Evolutionary conservation across 2,329 filamentous ascomycete genomes (phyloP), one percentile per base, ranked within the genome.

Genomic region (Colletotrichum costaricense): DNA sequence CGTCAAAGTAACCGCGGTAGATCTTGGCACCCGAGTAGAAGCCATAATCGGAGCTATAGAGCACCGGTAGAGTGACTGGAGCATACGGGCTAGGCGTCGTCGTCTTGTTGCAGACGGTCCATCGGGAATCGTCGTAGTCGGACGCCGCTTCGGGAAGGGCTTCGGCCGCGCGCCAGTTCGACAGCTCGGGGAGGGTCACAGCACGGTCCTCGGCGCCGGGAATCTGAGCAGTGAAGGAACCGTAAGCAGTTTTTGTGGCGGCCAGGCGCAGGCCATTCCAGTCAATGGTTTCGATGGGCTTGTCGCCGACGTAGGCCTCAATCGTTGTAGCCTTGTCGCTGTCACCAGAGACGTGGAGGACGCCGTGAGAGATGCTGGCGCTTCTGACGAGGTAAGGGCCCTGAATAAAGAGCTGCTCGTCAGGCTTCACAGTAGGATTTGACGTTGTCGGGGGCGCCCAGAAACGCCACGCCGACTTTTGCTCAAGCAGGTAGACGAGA

Each of bases 21-120:
- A 95, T 76, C 0, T 95, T 85, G 1, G 89, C 89, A 6, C 93
- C 93, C 0, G 90, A 87, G 79, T 94, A 87, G 81, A 91, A 95
- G 28, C 93, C 93, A 78, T 95, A 95, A 80, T 95, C 93, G n/a
- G 89, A 89, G 0, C 87, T 87, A 77, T 93, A 94, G 0, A 95
- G 87, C 0, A 89, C 90, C 0, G 93, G 91, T 0, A 93, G 95
- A 0, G 85, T 87, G 2, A 92, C 82, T 1, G 87, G 82, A 19
- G 82, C 78, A 26, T 86, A 83, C 0, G 88, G 89, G 79, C 94
- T 95, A 78, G 89, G 89, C 1, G 90, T 91, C 3, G 85, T 86
- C 1, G 83, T 85, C 7, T 90, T 84, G 74, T 92, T 83, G 1
- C 93, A 93, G 0, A 79, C 76, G 0, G 86, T 86, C 94, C 94